Percentiles rank a stretch among this genome's conserved stretches.
phyloP scores from a whole-genome alignment of 768 basidiomycete genomes.

The Lentinula detonsa region DNA sequence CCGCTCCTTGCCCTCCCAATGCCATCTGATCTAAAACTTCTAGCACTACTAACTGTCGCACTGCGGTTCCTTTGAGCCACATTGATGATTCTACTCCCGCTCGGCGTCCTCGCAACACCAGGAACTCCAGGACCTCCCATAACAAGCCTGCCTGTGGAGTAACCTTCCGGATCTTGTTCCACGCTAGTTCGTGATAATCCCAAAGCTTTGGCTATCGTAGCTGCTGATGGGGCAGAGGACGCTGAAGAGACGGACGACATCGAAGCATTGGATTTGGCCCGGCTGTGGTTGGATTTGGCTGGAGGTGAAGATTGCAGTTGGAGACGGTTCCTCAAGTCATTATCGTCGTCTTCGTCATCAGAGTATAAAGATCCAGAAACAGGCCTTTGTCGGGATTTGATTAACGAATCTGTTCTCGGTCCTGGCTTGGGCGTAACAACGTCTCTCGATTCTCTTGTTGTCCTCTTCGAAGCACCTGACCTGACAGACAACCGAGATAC shows the following conservation, averaged over 20 bases:
- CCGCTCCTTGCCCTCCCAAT: constrained; percentile 15
- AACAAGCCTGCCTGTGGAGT: constrained; percentile 20
- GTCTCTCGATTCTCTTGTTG: neutral
- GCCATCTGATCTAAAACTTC: neutral
- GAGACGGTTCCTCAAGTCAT: constrained; percentile 22
- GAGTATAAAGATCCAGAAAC: neutral
- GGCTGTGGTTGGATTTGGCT: neutral
- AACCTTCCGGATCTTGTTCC: constrained; percentile 22
- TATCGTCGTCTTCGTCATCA: constrained; percentile 16
- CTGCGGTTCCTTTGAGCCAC: neutral
- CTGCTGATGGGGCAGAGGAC: constrained; percentile 17
- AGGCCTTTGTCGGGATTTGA: neutral
- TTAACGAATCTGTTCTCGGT: neutral
- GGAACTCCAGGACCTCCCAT: constrained; percentile 29
- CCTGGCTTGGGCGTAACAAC: neutral
- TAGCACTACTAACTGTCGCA: neutral
- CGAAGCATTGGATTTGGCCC: neutral
- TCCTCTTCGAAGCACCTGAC: neutral
- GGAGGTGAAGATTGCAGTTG: neutral
- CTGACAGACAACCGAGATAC: neutral
- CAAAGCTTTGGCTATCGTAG: constrained; percentile 35
- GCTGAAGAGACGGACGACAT: constrained; percentile 13
- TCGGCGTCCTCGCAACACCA: constrained; percentile 20
- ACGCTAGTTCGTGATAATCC: constrained; percentile 33
- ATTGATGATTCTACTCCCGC: constrained; percentile 8